A percentile compares a stretch with the other conserved stretches of the same genome.
These are phyloP conservation scores for Opeltia flavorubescens DNA, from an alignment of 495 filamentous ascomycete species.

Conservation along the genomic window DNA sequence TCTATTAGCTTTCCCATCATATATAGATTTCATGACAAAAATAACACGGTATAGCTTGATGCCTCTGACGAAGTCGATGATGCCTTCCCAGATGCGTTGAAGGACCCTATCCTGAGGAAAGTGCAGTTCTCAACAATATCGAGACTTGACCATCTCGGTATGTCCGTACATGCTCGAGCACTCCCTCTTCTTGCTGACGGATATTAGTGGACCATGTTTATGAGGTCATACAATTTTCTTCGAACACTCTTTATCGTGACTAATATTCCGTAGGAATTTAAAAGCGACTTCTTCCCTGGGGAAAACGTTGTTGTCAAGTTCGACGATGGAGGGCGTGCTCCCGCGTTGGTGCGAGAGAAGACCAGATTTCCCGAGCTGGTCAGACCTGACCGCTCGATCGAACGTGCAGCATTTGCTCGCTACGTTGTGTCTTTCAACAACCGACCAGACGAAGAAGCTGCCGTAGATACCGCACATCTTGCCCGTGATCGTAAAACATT, in stretches of 20 bases:
- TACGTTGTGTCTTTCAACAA: constrained; percentile 68
- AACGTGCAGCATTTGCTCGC: constrained; percentile 51
- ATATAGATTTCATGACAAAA: neutral
- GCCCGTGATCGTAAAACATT: constrained; percentile 83
- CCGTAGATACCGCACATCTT: constrained; percentile 70
- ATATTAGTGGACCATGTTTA: constrained; percentile 49
- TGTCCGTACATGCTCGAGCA: constrained; percentile 12
- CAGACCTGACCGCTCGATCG: constrained; percentile 49
- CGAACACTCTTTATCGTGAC: neutral
- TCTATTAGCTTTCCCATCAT: neutral
- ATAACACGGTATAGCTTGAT: constrained; percentile 42
- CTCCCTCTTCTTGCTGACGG: constrained; percentile 14
- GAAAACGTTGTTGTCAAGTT: constrained; percentile 68
- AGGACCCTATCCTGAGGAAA: constrained; percentile 74
- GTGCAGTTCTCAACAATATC: constrained; percentile 87
- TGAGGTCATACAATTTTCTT: constrained; percentile 31
- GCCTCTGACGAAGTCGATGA: constrained; percentile 81
- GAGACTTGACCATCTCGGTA: constrained; percentile 80
- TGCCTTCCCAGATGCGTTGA: constrained; percentile 80
- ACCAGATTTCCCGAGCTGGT: constrained; percentile 54
- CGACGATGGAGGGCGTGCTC: constrained; percentile 52
- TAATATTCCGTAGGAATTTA: constrained; percentile 62
- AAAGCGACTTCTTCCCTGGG: constrained; percentile 84
- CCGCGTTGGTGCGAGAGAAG: constrained; percentile 76
- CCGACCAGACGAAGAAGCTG: constrained; percentile 55